Conservation (phyloP, 805 yeast species). For the Cyberlindnera samutprakarnensis region DNA sequence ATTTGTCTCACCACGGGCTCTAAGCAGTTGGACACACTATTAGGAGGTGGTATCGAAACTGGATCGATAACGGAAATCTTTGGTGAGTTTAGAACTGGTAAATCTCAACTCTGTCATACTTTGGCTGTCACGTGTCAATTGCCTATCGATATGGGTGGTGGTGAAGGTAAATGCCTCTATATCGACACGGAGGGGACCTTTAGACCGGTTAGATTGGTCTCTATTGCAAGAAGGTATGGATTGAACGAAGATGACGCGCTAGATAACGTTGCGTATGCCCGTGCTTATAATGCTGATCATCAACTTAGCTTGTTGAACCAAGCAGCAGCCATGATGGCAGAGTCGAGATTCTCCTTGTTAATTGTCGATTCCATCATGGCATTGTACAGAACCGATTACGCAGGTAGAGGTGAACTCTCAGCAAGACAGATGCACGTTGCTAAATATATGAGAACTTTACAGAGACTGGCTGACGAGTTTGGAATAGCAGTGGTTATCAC, state of each 20-base stretch:
- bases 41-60: slow-evolving; percentile 97
- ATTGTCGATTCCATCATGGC: slow-evolving; percentile 99
- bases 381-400: slow-evolving; percentile 85
- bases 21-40: slow-evolving; percentile 80
- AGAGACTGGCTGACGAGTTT: slow-evolving; percentile 92
- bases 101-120: slow-evolving; percentile 94
- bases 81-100: slow-evolving; percentile 97
- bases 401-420: slow-evolving; percentile 92
- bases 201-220: slow-evolving; percentile 81
- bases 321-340: slow-evolving; percentile 96
- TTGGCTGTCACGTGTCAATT: slow-evolving; percentile 94
- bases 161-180: slow-evolving; percentile 94
- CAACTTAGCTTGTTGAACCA: slow-evolving; percentile 78
- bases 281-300: slow-evolving; percentile 97
- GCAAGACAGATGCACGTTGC: slow-evolving; percentile 95
- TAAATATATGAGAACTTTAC: slow-evolving; percentile 83
- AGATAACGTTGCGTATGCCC: slow-evolving; percentile 94
- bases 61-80: slow-evolving; percentile 94
- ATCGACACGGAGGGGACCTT: slow-evolving; percentile 98
- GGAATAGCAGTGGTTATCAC: slow-evolving; percentile 96
- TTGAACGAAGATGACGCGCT: slow-evolving; percentile 89
- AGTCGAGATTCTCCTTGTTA: slow-evolving; percentile 79
- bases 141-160: slow-evolving; percentile 96
- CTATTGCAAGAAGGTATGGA: slow-evolving; percentile 88
- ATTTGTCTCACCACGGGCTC: slow-evolving; percentile 95